phyloP scores from a whole-genome alignment of 164 flowering plant genomes.

The Santalum album region DNA sequence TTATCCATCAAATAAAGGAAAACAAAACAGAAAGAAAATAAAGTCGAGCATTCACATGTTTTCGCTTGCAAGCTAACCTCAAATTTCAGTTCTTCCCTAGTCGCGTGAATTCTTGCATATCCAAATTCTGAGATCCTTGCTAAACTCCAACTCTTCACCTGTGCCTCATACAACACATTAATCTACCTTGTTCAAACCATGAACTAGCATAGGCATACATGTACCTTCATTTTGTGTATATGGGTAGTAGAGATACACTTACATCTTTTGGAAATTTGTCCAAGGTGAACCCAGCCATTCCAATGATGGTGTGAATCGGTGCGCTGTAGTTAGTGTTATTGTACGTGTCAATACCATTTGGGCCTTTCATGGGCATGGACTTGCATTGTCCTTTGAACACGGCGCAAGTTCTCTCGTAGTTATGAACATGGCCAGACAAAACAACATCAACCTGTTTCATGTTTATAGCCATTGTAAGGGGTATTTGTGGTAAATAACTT shows the following conservation, averaged over 20 bases:
- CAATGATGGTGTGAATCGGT: constrained; percentile 74
- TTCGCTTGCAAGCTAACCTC: constrained; percentile 70
- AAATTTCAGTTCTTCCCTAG: constrained; percentile 34
- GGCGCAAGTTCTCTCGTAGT: constrained; percentile 83
- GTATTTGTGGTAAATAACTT: no score
- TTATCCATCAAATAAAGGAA: no score
- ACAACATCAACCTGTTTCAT: constrained; percentile 49
- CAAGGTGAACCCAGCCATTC: constrained; percentile 76
- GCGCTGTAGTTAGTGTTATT: constrained; percentile 56
- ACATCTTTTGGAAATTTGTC: constrained; percentile 39
- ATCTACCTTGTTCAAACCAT: background rate
- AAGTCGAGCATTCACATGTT: no score
- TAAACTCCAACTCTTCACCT: constrained; percentile 61
- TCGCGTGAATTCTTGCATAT: constrained; percentile 52
- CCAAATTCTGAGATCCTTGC: constrained; percentile 58
- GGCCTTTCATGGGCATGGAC: constrained; percentile 53
- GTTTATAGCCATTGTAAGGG: no score
- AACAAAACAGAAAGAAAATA: no score
- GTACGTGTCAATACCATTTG: constrained; percentile 56
- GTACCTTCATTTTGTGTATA: background rate
- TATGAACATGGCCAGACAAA: constrained; percentile 88
- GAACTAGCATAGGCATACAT: background rate
- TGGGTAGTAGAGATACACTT: constrained; percentile 5
- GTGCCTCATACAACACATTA: no score
- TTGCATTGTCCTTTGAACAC: constrained; percentile 38